Percentiles rank a stretch among this genome's conserved stretches.
Conservation (phyloP, 176 grass and related monocot genomes). For the Olyra latifolia region DNA sequence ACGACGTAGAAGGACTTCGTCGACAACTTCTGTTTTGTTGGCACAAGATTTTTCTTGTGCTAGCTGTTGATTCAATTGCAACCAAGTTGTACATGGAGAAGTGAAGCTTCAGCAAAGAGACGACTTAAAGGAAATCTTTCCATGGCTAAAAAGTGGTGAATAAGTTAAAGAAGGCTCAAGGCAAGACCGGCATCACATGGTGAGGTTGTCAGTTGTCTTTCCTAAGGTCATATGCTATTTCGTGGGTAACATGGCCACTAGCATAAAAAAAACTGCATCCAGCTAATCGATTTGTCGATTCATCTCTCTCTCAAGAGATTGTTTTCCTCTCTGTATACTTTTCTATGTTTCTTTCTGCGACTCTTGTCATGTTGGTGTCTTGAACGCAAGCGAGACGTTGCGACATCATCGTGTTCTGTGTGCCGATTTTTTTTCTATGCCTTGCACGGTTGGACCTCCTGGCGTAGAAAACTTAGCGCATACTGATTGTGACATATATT, state of each 20-base stretch:
- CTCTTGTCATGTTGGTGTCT: neutral
- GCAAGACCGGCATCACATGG: slow-evolving; percentile 28
- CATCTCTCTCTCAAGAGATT: neutral
- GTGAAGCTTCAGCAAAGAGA: neutral
- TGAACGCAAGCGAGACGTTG: slow-evolving; percentile 13
- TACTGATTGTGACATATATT: slow-evolving; percentile 6
- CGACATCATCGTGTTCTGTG: neutral
- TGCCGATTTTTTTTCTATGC: neutral
- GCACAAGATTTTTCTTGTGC: slow-evolving; percentile 11
- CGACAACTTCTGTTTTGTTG: neutral
- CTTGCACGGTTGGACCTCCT: slow-evolving; percentile 8
- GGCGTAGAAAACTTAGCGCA: slow-evolving; percentile 20
- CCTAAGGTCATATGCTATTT: neutral
- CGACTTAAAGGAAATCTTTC: neutral
- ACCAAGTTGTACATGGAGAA: neutral
- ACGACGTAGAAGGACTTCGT: neutral
- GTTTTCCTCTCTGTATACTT: neutral
- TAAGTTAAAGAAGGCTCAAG: neutral
- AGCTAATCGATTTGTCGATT: slow-evolving; percentile 18
- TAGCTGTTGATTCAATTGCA: neutral
- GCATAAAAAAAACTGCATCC: slow-evolving; percentile 17
- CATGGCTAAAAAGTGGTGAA: neutral
- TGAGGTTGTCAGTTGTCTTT: neutral
- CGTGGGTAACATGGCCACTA: slow-evolving; percentile 39
- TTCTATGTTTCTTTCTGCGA: neutral